Evolutionary conservation across 768 basidiomycete genomes (phyloP).

Genomic region (Pulveroboletus sp.): DNA sequence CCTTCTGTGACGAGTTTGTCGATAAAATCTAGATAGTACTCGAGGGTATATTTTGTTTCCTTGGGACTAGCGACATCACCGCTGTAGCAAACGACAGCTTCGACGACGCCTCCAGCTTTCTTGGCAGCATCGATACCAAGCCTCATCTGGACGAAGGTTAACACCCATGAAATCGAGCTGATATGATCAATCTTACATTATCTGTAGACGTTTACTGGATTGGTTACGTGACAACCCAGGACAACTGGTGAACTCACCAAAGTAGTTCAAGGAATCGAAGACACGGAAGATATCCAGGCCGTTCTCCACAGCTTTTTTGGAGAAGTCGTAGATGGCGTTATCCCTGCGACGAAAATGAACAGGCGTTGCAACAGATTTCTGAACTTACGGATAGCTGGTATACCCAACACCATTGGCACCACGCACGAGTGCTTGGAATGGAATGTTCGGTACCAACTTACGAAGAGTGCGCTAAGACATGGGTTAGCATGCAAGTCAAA

Average conservation of each 20-base stretch:
- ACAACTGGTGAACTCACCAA: constrained; percentile 54
- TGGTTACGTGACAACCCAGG: not conserved
- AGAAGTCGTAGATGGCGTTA: constrained; percentile 99
- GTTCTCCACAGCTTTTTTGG: constrained; percentile 99
- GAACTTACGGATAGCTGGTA: constrained; percentile 88
- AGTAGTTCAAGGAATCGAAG: constrained; percentile 98
- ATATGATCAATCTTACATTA: constrained; percentile 49
- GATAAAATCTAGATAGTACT: constrained; percentile 97
- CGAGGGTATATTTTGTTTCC: constrained; percentile 94
- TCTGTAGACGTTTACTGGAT: constrained; percentile 40
- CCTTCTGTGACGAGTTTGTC: constrained; percentile 91
- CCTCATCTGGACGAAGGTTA: constrained; percentile 64
- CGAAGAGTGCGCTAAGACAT: constrained; percentile 73
- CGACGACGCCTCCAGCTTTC: constrained; percentile 98
- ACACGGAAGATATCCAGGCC: constrained; percentile 99
- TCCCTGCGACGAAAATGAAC: constrained; percentile 50
- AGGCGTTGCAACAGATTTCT: not conserved
- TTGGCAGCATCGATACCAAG: constrained; percentile 99
- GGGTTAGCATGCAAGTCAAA: constrained; percentile 9
- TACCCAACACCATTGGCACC: constrained; percentile 99
- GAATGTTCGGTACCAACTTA: constrained; percentile 97
- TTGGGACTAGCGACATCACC: constrained; percentile 94
- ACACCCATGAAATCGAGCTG: not conserved
- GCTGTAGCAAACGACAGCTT: constrained; percentile 97
- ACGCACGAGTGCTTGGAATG: constrained; percentile 96